Evolutionary conservation across 306 rosid species (phyloP).

Genomic region (Sphenostylis stenocarpa): DNA sequence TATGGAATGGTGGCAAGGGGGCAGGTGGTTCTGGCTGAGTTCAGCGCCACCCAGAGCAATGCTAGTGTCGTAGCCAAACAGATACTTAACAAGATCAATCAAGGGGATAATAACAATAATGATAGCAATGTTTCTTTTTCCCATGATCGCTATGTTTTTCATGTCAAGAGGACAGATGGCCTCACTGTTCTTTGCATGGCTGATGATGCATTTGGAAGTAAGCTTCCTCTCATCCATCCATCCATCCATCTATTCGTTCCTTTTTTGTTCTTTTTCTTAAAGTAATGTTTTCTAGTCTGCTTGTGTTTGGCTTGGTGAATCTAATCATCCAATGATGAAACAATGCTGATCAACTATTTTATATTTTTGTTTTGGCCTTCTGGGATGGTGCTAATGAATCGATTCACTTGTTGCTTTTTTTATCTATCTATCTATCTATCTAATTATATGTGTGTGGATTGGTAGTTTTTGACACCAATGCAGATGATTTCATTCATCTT

Average conservation of each 20-base stretch:
- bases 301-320: neutral
- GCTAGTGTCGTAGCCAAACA: constrained; percentile 52
- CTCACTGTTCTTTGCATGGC: constrained; percentile 68
- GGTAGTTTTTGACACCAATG: neutral
- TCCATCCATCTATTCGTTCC: neutral
- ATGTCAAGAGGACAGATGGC: constrained; percentile 56
- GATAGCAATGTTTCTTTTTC: constrained; percentile 54
- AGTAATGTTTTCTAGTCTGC: neutral
- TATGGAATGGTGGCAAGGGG: constrained; percentile 62
- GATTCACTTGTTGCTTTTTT: neutral
- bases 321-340: neutral
- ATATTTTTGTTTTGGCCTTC: neutral
- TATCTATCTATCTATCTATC: neutral
- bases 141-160: constrained; percentile 62
- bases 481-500: neutral
- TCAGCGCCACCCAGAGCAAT: constrained; percentile 45
- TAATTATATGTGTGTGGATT: neutral
- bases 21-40: constrained; percentile 54
- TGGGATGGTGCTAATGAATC: neutral
- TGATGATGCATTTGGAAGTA: constrained; percentile 60
- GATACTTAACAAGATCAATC: constrained; percentile 38
- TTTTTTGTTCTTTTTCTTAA: neutral
- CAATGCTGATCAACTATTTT: neutral
- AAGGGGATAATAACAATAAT: constrained; percentile 16
- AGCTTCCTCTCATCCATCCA: neutral